These are phyloP conservation scores for Vicia villosa DNA, from an alignment of 306 rosid species.

Conservation along the genomic window DNA sequence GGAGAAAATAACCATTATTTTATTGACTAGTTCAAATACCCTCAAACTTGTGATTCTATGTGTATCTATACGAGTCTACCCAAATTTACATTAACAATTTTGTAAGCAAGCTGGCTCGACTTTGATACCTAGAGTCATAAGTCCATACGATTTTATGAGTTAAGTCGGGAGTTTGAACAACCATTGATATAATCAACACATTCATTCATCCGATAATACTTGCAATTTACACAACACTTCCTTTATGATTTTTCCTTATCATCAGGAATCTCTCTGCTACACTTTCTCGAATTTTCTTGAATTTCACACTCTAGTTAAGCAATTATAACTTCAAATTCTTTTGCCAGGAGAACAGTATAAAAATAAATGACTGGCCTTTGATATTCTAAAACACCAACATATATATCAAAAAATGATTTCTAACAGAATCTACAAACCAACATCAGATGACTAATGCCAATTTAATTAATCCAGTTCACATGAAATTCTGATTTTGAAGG, in stretches of 20 bases:
- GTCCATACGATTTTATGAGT: neutral
- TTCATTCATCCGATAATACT: neutral
- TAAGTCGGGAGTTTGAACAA: neutral
- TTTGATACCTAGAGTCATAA: neutral
- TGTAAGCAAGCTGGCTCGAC: neutral
- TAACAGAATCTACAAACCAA: neutral
- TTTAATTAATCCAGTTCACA: neutral
- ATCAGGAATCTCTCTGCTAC: neutral
- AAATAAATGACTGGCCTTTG: neutral
- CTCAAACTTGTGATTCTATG: neutral
- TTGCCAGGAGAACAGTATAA: neutral
- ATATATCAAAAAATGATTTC: neutral
- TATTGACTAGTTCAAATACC: neutral
- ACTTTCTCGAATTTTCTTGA: neutral
- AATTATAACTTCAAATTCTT: neutral
- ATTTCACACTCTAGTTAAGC: neutral
- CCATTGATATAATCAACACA: constrained; percentile 1
- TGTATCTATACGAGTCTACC: neutral
- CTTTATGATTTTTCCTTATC: neutral
- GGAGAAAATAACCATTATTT: neutral
- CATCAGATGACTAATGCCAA: neutral
- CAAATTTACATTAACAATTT: neutral
- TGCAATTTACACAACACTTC: neutral
- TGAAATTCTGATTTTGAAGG: neutral
- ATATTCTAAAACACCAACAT: neutral